Conservation (phyloP, 805 yeast species). For the Wickerhamiella kazuoi region DNA sequence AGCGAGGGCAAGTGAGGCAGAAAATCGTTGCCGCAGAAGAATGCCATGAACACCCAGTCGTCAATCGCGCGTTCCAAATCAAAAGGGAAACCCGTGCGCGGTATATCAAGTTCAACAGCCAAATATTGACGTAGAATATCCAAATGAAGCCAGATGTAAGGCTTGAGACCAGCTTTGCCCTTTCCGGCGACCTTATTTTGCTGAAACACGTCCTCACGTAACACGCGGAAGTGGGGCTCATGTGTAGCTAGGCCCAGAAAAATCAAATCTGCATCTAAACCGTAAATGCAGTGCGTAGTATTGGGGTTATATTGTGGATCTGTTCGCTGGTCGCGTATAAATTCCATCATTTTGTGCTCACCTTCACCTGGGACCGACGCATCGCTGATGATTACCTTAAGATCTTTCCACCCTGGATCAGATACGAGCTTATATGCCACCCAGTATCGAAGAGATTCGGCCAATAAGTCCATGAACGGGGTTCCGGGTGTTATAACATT, state of each 20-base stretch:
- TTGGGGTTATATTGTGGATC: conserved; percentile 82
- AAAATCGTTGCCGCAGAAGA: conserved; percentile 96
- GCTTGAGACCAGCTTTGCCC: conserved; percentile 29
- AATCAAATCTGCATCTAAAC: conserved; percentile 93
- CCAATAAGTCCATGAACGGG: conserved; percentile 86
- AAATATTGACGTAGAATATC: conserved; percentile 76
- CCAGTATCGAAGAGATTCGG: conserved; percentile 75
- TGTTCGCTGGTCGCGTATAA: conserved; percentile 74
- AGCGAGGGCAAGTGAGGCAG: conserved; percentile 88
- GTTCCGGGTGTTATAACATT: conserved; percentile 97
- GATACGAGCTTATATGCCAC: conserved; percentile 69
- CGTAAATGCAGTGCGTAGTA: conserved; percentile 90
- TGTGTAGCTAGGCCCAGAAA: conserved; percentile 93
- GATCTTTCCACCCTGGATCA: conserved; percentile 85
- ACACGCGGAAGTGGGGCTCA: conserved; percentile 86
- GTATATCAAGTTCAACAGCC: conserved; percentile 59
- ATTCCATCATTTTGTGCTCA: conserved; percentile 95
- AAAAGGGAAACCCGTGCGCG: conserved; percentile 51
- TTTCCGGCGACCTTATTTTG: conserved; percentile 33
- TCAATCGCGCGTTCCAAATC: conserved; percentile 92
- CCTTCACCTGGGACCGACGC: conserved; percentile 99
- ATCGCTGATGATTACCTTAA: conserved; percentile 83
- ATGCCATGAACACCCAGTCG: conserved; percentile 98
- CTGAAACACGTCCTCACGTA: conserved; percentile 95
- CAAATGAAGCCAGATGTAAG: conserved; percentile 87